Evolutionary conservation across 306 rosid genomes (phyloP), one percentile per base, ranked within the genome.

Genomic region (Potentilla sterilis): DNA sequence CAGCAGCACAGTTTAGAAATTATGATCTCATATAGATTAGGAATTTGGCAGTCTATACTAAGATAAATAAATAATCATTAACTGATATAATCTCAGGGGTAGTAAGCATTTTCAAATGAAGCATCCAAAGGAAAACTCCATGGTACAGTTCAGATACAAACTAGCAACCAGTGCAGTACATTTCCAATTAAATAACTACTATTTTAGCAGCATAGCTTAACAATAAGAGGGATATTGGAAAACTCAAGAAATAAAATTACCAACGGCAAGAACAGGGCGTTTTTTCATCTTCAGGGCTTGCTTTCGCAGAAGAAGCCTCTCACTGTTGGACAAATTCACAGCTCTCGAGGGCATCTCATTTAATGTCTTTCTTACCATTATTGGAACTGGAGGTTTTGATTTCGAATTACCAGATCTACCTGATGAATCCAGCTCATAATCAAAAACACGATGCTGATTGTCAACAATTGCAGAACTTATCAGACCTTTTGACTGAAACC

Each of bases 281-380:
- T 92, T 92, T 82, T 78, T 84, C 93, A 90, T 87, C 80, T 58
- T 79, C 42, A 94, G 87, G 54, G 97, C 97, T 77, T 92, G 96
- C 88, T 74, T 89, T 71, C 96, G 83, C 32, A 95, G 88, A 77
- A 90, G 95, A 63, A 95, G 95, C 78, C 97, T 89, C 86, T 92
- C 93, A 74, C 70, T 89, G 73, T 95, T 95, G 79, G 97, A 86
- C 81, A 95, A 95, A 63, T 34, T 78, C 46, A 82, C 44, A 76
- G 85, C 61, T 74, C 80, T 75, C 48, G 87, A 77, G 70, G 91
- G 78, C 69, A 75, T 73, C 58, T 79, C 58, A 55, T 55, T 82
- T 49, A 82, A 77, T 59, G 67, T 78, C 74, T 69, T 85, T 49
- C 51, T 77, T 72, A 51, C 77, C 64, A 40, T 74, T 47, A 72